phyloP scores from a whole-genome alignment of 2,329 filamentous ascomycete genomes.

The Epichloe gansuensis region DNA sequence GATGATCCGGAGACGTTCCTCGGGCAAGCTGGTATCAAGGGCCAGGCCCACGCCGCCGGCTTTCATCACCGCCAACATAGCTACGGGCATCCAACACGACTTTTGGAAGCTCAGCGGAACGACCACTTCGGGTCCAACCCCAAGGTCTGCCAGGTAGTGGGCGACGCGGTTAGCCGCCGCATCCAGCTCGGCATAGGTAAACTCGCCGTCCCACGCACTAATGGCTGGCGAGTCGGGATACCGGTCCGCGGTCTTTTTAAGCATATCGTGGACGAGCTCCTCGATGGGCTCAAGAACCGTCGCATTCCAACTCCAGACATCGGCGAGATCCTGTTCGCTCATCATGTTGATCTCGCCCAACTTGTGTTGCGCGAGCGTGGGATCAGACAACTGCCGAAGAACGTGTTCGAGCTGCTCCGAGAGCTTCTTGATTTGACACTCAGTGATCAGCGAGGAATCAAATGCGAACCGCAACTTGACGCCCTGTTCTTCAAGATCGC shows the following conservation, averaged over 20 bases:
- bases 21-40: constrained; percentile 9
- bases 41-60: background rate
- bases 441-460: too few species aligned
- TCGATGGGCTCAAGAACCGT: too few species aligned
- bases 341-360: too few species aligned
- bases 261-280: too few species aligned
- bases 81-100: constrained; percentile 2
- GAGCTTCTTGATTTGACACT: too few species aligned
- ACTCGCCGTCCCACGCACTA: constrained; percentile 25
- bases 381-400: too few species aligned
- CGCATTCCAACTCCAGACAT: too few species aligned
- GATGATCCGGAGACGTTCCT: constrained; percentile 8
- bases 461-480: too few species aligned
- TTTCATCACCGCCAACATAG: background rate
- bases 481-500: too few species aligned
- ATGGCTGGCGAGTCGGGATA: background rate
- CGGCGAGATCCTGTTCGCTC: too few species aligned
- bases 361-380: too few species aligned
- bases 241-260: background rate
- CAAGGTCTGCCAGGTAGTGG: background rate
- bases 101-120: constrained; percentile 2
- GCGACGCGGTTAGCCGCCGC: constrained; percentile 1
- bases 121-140: background rate
- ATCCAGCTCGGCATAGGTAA: constrained; percentile 23
- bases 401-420: too few species aligned